Evolutionary conservation across 495 filamentous ascomycete species (phyloP), one percentile per base, ranked within the genome.

Genomic region (Xylaria curta): DNA sequence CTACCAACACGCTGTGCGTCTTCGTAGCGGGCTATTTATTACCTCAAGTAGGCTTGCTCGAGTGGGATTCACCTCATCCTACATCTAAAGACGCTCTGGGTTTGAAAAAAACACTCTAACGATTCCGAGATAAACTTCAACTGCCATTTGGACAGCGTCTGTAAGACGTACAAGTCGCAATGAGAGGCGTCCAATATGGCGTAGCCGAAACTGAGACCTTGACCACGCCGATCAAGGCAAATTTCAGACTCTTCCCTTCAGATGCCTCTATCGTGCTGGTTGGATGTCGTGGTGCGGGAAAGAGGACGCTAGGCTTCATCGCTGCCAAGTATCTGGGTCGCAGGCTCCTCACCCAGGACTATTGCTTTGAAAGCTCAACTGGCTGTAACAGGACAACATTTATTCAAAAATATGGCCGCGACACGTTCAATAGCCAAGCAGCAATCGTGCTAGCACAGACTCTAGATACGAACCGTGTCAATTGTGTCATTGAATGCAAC

Each of bases 281-380:
- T 31, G 93, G 93, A 26, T 88, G 91, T 66, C 90, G 91, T 21
- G 92, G 93, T 4, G 90, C 91, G 6, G 92, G 92, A 17, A 94
- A 94, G 77, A 89, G 91, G 6, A 93, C 90, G 21, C 84, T 95
- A 13, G 92, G 90, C 1, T 89, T 94, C 73, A 92, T 95, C 59
- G 89, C 91, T n/a, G 91, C 92, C 4, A 90, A 91, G 26, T 86
- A 90, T 71, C 90, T 91, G 19, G 88, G 89, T 17, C 87, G 91
- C 15, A 88, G 90, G 28, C 84, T 95, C 28, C 88, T 94, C 59
- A 92, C 92, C 67, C 87, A 89, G 64, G 92, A 94, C 75, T 85
- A 88, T 71, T 89, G 87, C 66, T 95, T 95, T 72, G 87, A 91
- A 53, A 87, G 92, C 60, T 81, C 84, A 1, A 91, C 90, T 0